Evolutionary conservation across 1,139 yeast species (phyloP).

Genomic region (Dujonia santamariae): DNA sequence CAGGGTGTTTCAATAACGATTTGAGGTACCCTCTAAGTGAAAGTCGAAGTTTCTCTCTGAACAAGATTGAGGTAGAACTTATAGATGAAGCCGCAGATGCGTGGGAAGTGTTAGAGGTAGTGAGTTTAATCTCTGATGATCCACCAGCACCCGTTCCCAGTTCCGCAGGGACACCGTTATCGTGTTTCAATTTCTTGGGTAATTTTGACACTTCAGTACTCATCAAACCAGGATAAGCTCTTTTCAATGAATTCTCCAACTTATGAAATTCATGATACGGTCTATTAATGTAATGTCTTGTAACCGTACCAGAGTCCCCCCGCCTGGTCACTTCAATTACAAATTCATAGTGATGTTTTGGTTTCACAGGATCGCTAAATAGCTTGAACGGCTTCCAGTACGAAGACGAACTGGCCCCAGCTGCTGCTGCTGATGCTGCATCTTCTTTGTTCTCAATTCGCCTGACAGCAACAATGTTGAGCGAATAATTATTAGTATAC

Average conservation of each 20-base stretch:
- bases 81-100: slow-evolving; percentile 8
- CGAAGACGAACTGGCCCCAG: slow-evolving; percentile 14
- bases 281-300: slow-evolving; percentile 50
- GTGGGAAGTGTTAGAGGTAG: neutral
- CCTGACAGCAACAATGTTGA: slow-evolving; percentile 68
- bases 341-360: slow-evolving; percentile 41
- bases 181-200: slow-evolving; percentile 52
- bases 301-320: neutral
- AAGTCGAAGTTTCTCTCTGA: slow-evolving; percentile 72
- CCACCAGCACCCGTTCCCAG: neutral
- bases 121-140: neutral
- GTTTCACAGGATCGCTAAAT: slow-evolving; percentile 3
- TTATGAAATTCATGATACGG: slow-evolving; percentile 64
- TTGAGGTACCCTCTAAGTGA: slow-evolving; percentile 72
- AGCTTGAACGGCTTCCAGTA: slow-evolving; percentile 25
- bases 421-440: slow-evolving; percentile 10
- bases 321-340: slow-evolving; percentile 34
- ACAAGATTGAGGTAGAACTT: too few relatives aligned
- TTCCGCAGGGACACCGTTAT: slow-evolving; percentile 19
- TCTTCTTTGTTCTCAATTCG: slow-evolving; percentile 12
- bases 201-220: slow-evolving; percentile 53
- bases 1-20: slow-evolving; percentile 49
- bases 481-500: slow-evolving; percentile 48
- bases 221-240: slow-evolving; percentile 66
- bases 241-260: slow-evolving; percentile 50